These are phyloP conservation scores for Rubia yunnanensis DNA, from an alignment of 257 asterid genomes.

Conservation along the genomic window DNA sequence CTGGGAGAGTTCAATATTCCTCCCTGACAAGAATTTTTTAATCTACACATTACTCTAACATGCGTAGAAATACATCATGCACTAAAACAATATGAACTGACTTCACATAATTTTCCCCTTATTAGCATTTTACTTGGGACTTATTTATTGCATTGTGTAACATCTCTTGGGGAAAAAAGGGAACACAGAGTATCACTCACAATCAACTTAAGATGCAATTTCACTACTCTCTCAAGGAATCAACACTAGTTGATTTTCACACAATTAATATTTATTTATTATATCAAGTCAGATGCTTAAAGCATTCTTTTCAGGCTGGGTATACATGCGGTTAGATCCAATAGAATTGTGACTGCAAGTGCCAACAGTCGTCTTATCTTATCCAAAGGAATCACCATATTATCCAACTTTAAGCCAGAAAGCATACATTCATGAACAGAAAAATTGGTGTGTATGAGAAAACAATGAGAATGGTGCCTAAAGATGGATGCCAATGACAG, in stretches of 20 bases:
- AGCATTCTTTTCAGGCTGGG: no score
- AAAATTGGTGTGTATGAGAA: neutral
- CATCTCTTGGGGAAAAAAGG: neutral
- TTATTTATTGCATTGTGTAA: neutral
- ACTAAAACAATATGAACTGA: conserved; percentile 4
- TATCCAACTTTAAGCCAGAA: neutral
- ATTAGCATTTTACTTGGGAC: neutral
- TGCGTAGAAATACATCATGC: conserved; percentile 26
- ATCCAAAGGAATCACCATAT: neutral
- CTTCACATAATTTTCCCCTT: neutral
- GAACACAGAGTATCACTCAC: no score
- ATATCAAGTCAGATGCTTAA: no score
- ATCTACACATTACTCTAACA: conserved; percentile 60
- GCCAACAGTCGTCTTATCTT: neutral
- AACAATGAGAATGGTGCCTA: neutral
- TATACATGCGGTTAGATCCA: neutral
- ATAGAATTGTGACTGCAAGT: neutral
- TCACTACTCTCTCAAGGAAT: no score
- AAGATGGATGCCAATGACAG: neutral
- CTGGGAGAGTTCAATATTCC: conserved; percentile 84
- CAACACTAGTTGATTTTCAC: no score
- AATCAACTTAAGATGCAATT: neutral
- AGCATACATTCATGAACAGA: no score
- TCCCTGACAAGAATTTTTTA: conserved; percentile 82
- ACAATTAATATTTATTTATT: no score